Percentiles rank a stretch among this genome's conserved stretches.
phyloP scores from a whole-genome alignment of 495 filamentous ascomycete species.

The Penicillium paxilli region DNA sequence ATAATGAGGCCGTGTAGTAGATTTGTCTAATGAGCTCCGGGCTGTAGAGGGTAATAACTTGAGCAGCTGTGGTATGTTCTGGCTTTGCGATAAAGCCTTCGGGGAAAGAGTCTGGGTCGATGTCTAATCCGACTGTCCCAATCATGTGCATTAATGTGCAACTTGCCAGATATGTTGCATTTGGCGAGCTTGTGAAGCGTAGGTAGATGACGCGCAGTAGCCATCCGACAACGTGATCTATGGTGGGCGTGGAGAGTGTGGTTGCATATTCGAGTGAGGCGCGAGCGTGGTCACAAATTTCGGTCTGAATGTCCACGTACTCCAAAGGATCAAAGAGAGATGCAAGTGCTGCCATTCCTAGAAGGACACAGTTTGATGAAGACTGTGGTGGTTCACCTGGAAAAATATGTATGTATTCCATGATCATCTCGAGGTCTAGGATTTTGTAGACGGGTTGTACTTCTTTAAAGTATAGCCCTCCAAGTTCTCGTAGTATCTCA shows the following conservation, averaged over 20 bases:
- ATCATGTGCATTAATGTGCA: constrained; percentile 42
- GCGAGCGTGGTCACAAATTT: constrained; percentile 27
- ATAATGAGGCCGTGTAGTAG: neutral
- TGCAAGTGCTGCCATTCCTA: constrained; percentile 34
- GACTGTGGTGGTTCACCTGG: neutral
- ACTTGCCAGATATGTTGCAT: constrained; percentile 43
- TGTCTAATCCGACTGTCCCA: constrained; percentile 26
- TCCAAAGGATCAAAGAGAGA: constrained; percentile 21
- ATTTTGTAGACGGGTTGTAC: constrained; percentile 38
- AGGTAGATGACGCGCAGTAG: constrained; percentile 42
- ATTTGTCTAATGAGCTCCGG: neutral
- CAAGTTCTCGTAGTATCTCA: neutral
- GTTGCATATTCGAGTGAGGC: constrained; percentile 27
- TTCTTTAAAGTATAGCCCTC: constrained; percentile 26
- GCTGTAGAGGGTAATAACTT: too few species aligned
- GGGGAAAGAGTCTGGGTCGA: neutral
- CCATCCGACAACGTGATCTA: constrained; percentile 37
- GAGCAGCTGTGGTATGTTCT: neutral
- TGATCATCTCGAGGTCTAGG: constrained; percentile 28
- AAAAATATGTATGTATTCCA: neutral
- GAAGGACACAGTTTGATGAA: constrained; percentile 23
- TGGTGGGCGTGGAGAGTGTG: constrained; percentile 3
- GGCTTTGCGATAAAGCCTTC: neutral
- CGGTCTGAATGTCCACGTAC: neutral
- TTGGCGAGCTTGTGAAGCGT: constrained; percentile 36